Evolutionary conservation across 768 basidiomycete species (phyloP), one percentile per base, ranked within the genome.

Genomic region (Leccinum uliginosum): DNA sequence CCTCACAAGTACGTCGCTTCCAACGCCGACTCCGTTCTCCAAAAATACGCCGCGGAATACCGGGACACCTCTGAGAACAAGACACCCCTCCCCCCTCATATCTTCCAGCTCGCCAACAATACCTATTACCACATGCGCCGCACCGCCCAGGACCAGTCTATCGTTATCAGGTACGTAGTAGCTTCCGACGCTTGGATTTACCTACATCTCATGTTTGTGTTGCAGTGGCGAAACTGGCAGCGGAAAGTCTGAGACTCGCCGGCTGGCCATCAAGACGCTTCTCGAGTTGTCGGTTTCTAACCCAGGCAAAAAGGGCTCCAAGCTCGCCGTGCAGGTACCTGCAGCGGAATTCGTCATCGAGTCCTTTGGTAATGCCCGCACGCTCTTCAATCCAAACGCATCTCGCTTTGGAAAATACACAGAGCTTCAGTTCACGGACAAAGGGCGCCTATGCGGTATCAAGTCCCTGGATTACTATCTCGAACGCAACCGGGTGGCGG

Each of bases 391-490:
- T 67, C 83, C 91, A 48, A 97, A 97, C 66, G 95, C 96, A 14
- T 98, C 97, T 29, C 88, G 93, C 49, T 97, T 96, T 68, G 97
- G 96, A 55, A 94, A 96, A 71, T 99, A 99, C 71, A 97, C 94
- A 46, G 97, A 99, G 68, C 81, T 99, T 0, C 97, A 98, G 73
- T 98, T 98, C 76, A 91, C 83, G 52, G 94, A 98, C 32, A 87
- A 90, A 21, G 95, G 95, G 7, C 82, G 94, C 4, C 75, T 98
- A 0, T 85, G 79, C 47, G 97, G 97, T 59, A 77, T 93, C 69
- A 98, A 98, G 73, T 95, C 93, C 0, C 85, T 98, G 60, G 94
- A 98, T 68, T 98, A 99, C 75, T 96, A 96, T 73, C 82, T 99
- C 52, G 93, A 98, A 71, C 80, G 91, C 53, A 91, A 87, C 64